phyloP scores from a whole-genome alignment of 1,284 basidiomycete genomes.

The Marasmius oreades region DNA sequence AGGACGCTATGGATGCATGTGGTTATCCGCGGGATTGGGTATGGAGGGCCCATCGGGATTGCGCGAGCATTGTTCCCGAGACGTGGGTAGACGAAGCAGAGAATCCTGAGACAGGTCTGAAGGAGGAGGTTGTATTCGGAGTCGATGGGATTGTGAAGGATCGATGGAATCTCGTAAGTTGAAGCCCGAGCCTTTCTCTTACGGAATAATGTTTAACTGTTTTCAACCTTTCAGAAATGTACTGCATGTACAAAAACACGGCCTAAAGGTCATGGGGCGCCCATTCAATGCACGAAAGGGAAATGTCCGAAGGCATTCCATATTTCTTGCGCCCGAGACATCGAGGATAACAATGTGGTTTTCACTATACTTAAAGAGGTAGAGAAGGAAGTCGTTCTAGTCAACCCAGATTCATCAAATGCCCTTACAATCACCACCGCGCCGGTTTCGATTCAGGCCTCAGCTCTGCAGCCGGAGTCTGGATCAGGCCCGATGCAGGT shows the following conservation, averaged over 20 bases:
- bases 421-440: too few relatives aligned
- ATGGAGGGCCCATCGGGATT: conserved; percentile 75
- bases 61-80: conserved; percentile 79
- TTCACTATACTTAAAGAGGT: conserved; percentile 65
- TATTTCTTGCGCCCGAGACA: conserved; percentile 81
- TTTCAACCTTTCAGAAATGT: conserved; percentile 82
- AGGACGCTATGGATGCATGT: conserved; percentile 43
- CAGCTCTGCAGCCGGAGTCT: background rate
- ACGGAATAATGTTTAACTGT: conserved; percentile 10
- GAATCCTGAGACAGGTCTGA: conserved; percentile 31
- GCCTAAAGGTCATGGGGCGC: conserved; percentile 78
- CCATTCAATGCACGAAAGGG: conserved; percentile 91
- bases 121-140: conserved; percentile 68
- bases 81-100: conserved; percentile 78
- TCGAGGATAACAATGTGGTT: conserved; percentile 47
- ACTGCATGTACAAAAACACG: conserved; percentile 70
- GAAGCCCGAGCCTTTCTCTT: conserved; percentile 7
- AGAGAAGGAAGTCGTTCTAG: conserved; percentile 71
- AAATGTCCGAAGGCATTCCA: conserved; percentile 94
- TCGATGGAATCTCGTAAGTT: conserved; percentile 83
- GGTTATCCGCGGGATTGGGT: conserved; percentile 32
- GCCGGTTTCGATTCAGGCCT: too few relatives aligned
- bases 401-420: conserved; percentile 31
- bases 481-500: conserved; percentile 18
- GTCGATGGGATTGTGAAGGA: conserved; percentile 85